These are phyloP conservation scores for Tolypocladium cylindrosporum DNA, from an alignment of 2,329 filamentous ascomycete genomes.

Conservation along the genomic window DNA sequence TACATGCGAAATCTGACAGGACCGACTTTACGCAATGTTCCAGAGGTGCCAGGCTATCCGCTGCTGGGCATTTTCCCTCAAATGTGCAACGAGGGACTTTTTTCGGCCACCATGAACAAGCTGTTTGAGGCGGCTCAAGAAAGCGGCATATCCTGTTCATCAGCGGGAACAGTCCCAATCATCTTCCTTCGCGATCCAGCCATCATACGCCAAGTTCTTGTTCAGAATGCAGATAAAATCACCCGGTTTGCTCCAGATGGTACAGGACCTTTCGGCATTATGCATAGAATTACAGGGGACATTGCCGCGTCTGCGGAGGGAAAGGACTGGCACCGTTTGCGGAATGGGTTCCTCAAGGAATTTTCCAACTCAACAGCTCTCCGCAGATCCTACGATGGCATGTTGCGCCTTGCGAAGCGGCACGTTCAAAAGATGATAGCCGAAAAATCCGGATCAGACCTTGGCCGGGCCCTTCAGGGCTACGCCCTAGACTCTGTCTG, in stretches of 20 bases:
- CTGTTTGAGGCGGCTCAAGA: not conserved
- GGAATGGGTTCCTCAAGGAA: constrained; percentile 1
- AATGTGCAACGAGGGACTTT: constrained; percentile 2
- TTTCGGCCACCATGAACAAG: not conserved
- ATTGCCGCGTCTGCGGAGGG: constrained; percentile 3
- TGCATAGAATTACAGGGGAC: not conserved
- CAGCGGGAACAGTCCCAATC: not conserved
- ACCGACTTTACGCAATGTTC: not conserved
- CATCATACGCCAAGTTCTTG: constrained; percentile 2
- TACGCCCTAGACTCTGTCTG: constrained; percentile 3
- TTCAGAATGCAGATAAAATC: not conserved
- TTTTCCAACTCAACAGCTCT: not conserved
- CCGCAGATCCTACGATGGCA: not conserved
- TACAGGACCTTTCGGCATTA: constrained; percentile 1
- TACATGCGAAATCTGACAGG: no score
- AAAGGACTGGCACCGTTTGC: constrained; percentile 3
- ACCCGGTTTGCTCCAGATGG: constrained; percentile 1
- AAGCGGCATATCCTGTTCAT: constrained; percentile 1
- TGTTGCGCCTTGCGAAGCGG: not conserved
- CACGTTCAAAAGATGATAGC: not conserved
- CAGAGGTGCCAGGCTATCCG: not conserved
- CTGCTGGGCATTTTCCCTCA: constrained; percentile 1
- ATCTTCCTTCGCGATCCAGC: constrained; percentile 1
- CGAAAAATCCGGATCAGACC: not conserved
- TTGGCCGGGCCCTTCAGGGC: not conserved